A percentile compares a stretch with the other conserved stretches of the same genome.
Conservation (phyloP, 2,329 filamentous ascomycete genomes). For the Pyricularia grisea region DNA sequence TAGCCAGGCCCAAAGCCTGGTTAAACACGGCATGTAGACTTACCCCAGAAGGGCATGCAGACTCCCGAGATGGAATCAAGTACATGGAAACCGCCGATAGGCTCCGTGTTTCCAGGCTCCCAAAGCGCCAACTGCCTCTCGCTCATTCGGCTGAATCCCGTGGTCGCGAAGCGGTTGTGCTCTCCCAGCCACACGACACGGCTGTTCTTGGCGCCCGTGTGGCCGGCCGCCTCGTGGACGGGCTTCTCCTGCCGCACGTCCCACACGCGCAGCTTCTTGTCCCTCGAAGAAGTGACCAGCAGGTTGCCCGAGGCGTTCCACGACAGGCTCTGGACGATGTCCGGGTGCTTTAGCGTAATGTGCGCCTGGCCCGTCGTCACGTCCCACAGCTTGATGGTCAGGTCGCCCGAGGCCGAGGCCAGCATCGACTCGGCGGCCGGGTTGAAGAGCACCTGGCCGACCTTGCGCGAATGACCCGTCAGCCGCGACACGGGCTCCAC, state of each 20-base stretch:
- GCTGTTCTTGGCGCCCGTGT: slow-evolving; percentile 94
- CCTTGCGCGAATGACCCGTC: slow-evolving; percentile 83
- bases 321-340: slow-evolving; percentile 90
- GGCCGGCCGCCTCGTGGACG: slow-evolving; percentile 74
- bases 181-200: slow-evolving; percentile 95
- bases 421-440: slow-evolving; percentile 92
- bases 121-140: slow-evolving; percentile 92
- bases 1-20: too few relatives aligned
- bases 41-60: slow-evolving; percentile 98
- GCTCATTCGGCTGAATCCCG: slow-evolving; percentile 97
- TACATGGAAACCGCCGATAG: slow-evolving; percentile 81
- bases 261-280: slow-evolving; percentile 98
- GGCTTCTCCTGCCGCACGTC: slow-evolving; percentile 89
- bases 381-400: slow-evolving; percentile 94
- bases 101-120: slow-evolving; percentile 80
- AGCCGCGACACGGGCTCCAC: slow-evolving; percentile 75
- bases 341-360: slow-evolving; percentile 72
- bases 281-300: slow-evolving; percentile 85
- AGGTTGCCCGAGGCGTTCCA: slow-evolving; percentile 88
- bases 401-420: slow-evolving; percentile 89
- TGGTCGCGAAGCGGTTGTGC: slow-evolving; percentile 90
- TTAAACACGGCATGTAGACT: slow-evolving; percentile 13
- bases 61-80: slow-evolving; percentile 95
- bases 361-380: slow-evolving; percentile 67
- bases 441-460: slow-evolving; percentile 97